Base-by-base conservation (phyloP, 2,329 filamentous ascomycete genomes). In the Fusarium robinianum region DNA sequence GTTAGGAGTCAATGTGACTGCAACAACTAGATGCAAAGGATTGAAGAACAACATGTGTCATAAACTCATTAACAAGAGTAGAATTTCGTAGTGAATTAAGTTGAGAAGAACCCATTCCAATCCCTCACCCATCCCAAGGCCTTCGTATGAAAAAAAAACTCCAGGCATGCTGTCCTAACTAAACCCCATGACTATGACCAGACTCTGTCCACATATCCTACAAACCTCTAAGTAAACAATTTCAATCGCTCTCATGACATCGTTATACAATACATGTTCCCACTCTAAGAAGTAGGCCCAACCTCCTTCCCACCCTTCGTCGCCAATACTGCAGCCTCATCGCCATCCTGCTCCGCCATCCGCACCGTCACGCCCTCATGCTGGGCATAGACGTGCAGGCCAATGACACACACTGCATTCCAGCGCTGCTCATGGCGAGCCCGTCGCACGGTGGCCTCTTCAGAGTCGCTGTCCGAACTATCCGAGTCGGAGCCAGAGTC, bases 341-440 rank as follows among this genome's bases (percentile, higher is more conserved):
- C 57, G 25, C 49, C 57, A 29, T 63, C 63, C 17, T 63, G 62
- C 44, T 68, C 63, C 7, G 64, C 66, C 6, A 72, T 54, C 6
- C 55, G 55, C 18, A 72, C 65, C 19, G 62, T 62, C 22, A 71
- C 60, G 5, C 60, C 58, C 1, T 63, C 43, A 18, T 71, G 68
- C 37, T 61, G 60, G 7, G 70, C 62, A 41, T 72, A 72, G 8
- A 72, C 69, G 6, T 68, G 56, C 9, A 72, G 57, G 7, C 68
- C 68, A 25, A 71, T 53, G 8, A 72, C 69, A 36, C 67, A 71
- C 16, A 72, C 68, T n/a, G 70, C 66, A 26, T 72, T 72, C 70
- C 70, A 72, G 2, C 66, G 65, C 8, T 60, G 47, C 6, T 61
- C 57, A 26, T 63, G 55, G 15, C 26, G 48, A 22, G 32, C 18